Evolutionary conservation across 164 flowering plant genomes (phyloP).

Genomic region (Amborella trichopoda): DNA sequence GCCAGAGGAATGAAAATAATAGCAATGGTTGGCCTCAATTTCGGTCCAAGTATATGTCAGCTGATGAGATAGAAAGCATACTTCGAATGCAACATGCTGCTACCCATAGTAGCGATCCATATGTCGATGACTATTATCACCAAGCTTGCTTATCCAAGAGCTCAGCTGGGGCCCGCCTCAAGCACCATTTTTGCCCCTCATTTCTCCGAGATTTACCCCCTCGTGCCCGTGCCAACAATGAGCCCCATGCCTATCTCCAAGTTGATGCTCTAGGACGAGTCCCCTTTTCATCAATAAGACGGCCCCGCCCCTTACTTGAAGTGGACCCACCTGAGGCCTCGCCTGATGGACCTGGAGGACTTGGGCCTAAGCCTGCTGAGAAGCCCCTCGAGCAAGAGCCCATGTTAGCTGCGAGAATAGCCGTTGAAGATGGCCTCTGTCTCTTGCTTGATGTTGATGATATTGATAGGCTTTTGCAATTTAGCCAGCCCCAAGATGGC

Average conservation of each 20-base stretch:
- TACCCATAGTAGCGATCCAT: conserved; percentile 51
- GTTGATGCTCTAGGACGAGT: conserved; percentile 56
- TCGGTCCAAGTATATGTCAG: conserved; percentile 42
- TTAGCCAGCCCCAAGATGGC: conserved; percentile 43
- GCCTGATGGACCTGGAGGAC: neutral
- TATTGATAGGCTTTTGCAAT: conserved; percentile 45
- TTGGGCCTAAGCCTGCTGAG: conserved; percentile 19
- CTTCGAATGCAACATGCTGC: conserved; percentile 54
- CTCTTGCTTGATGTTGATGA: conserved; percentile 63
- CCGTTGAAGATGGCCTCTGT: conserved; percentile 45
- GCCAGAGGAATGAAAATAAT: conserved; percentile 22
- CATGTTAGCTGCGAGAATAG: conserved; percentile 47
- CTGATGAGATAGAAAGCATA: conserved; percentile 44
- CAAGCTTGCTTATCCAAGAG: conserved; percentile 47
- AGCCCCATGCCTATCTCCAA: conserved; percentile 46
- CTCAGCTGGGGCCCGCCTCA: conserved; percentile 28
- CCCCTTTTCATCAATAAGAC: conserved; percentile 47
- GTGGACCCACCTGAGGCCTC: conserved; percentile 34
- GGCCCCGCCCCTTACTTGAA: conserved; percentile 61
- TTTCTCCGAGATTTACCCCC: conserved; percentile 33
- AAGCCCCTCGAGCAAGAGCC: conserved; percentile 61
- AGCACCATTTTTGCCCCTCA: conserved; percentile 43
- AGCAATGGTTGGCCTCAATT: conserved; percentile 41
- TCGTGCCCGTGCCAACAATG: conserved; percentile 30
- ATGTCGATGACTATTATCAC: conserved; percentile 56